Evolutionary conservation across 140 eudicot species (phyloP).

Genomic region (Oenanthe javanica): DNA sequence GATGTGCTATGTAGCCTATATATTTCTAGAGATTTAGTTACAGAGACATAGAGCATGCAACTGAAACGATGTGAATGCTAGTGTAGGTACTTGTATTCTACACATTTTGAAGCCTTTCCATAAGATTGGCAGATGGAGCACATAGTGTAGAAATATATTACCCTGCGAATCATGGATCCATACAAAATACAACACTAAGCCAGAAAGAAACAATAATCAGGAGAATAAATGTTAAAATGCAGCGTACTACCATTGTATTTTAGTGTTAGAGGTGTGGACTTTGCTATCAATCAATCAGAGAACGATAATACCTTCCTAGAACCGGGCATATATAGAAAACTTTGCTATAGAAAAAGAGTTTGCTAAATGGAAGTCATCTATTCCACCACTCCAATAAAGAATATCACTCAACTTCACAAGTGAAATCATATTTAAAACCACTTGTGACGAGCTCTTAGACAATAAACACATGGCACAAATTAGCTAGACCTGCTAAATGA

Average conservation of each 20-base stretch:
- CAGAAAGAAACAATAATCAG: not conserved
- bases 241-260: too few species aligned
- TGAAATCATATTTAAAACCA: too few species aligned
- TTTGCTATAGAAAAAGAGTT: not conserved
- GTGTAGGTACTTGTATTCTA: not conserved
- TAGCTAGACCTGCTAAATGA: not conserved
- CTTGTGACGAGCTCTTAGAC: not conserved
- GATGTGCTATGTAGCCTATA: not conserved
- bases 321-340: not conserved
- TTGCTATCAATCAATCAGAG: not conserved
- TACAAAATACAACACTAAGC: not conserved
- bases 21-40: not conserved
- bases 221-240: too few species aligned
- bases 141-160: not conserved
- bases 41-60: not conserved
- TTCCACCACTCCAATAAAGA: too few species aligned
- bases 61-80: not conserved
- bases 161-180: not conserved
- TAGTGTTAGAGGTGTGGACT: not conserved
- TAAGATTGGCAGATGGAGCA: not conserved
- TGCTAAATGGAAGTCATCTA: not conserved
- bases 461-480: not conserved
- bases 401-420: not conserved
- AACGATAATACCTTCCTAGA: not conserved
- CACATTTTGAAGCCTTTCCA: not conserved